phyloP scores from a whole-genome alignment of 306 rosid species.

The Ormosia semicastrata region DNA sequence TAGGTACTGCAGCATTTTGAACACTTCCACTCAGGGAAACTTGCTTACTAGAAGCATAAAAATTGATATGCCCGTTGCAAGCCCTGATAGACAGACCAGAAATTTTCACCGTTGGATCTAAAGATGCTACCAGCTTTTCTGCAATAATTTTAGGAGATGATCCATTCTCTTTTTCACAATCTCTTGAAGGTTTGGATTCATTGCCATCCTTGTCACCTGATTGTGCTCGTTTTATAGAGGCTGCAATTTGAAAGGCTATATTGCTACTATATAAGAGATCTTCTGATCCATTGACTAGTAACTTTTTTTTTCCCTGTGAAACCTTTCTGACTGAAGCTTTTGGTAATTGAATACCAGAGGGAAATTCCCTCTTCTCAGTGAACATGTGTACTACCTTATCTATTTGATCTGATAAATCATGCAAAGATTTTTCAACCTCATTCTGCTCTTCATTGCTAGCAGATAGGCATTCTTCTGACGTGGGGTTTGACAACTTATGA shows the following conservation, averaged over 20 bases:
- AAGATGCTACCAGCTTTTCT: constrained; percentile 56
- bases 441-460: constrained; percentile 36
- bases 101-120: constrained; percentile 43
- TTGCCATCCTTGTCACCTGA: constrained; percentile 41
- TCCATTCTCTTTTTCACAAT: constrained; percentile 43
- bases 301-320: constrained; percentile 64
- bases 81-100: constrained; percentile 62
- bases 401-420: constrained; percentile 56
- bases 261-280: constrained; percentile 73
- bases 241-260: constrained; percentile 77
- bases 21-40: constrained; percentile 39
- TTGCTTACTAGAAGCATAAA: constrained; percentile 58
- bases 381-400: constrained; percentile 33
- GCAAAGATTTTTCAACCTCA: constrained; percentile 46
- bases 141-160: constrained; percentile 59
- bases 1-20: constrained; percentile 35
- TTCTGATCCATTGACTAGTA: constrained; percentile 53
- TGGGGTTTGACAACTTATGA: constrained; percentile 35
- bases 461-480: constrained; percentile 39
- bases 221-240: constrained; percentile 50
- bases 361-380: constrained; percentile 57
- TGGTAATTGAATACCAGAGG: constrained; percentile 56
- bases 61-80: constrained; percentile 89
- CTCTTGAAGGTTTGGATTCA: constrained; percentile 31
- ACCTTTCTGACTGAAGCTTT: constrained; percentile 71